Conservation (phyloP, 805 yeast genomes). For the Yamadazyma ubonensis region DNA sequence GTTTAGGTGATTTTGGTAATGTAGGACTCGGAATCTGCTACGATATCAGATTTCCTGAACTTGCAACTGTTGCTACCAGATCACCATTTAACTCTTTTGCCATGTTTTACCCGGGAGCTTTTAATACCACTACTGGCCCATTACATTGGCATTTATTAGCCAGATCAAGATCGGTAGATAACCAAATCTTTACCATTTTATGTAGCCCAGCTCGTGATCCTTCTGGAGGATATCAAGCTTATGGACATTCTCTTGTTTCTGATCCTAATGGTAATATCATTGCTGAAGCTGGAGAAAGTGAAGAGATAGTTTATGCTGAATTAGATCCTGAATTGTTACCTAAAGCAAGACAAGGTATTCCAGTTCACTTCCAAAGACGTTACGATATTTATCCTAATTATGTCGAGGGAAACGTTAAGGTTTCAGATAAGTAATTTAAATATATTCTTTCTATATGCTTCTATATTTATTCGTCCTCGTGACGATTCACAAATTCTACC, state of each 20-base stretch:
- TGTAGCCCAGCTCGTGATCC: slow-evolving; percentile 89
- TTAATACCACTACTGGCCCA: slow-evolving; percentile 83
- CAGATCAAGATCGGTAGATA: slow-evolving; percentile 71
- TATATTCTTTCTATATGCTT: background rate
- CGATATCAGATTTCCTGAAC: slow-evolving; percentile 78
- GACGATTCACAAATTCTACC: slow-evolving; percentile 57
- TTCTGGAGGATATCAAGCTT: slow-evolving; percentile 45
- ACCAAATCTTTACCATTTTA: slow-evolving; percentile 66
- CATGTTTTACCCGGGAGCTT: slow-evolving; percentile 82
- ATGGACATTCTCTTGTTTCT: slow-evolving; percentile 45
- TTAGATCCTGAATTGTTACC: slow-evolving; percentile 40
- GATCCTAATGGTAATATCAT: slow-evolving; percentile 43
- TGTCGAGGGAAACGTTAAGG: slow-evolving; percentile 30
- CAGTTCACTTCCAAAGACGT: slow-evolving; percentile 44
- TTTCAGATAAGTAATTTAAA: slow-evolving; percentile 23
- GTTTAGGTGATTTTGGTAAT: slow-evolving; percentile 60
- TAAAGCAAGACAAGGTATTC: slow-evolving; percentile 41
- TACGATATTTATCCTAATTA: slow-evolving; percentile 42
- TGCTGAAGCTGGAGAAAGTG: slow-evolving; percentile 48
- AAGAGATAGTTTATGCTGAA: slow-evolving; percentile 42
- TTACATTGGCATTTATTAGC: slow-evolving; percentile 80
- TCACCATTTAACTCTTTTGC: slow-evolving; percentile 59
- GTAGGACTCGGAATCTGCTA: slow-evolving; percentile 87
- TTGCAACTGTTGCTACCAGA: slow-evolving; percentile 69
- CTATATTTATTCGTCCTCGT: slow-evolving; percentile 29